These are phyloP conservation scores for Leccinum olivaceopallidum DNA, from an alignment of 768 basidiomycete genomes.

Conservation along the genomic window DNA sequence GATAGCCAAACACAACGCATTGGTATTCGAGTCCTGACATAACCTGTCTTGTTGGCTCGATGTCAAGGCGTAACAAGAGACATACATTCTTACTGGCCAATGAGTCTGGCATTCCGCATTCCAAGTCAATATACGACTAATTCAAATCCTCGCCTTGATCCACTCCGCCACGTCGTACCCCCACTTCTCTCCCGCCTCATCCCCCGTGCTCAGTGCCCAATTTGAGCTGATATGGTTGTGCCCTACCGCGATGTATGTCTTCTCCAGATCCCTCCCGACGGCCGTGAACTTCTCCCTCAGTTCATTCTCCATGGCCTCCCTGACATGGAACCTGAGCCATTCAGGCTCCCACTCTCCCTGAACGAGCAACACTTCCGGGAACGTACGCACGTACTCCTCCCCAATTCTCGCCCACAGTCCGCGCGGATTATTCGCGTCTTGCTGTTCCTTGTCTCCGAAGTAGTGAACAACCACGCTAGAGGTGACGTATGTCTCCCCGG, in stretches of 20 bases:
- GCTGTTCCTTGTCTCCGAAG: conserved; percentile 41
- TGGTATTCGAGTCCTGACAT: no score
- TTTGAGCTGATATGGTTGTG: conserved; percentile 68
- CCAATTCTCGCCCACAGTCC: conserved; percentile 41
- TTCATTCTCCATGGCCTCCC: conserved; percentile 39
- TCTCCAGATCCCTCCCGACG: conserved; percentile 19
- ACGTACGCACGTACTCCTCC: conserved; percentile 32
- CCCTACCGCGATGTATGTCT: conserved; percentile 42
- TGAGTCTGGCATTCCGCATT: conserved; percentile 3
- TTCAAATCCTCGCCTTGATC: conserved; percentile 27
- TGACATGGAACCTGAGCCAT: conserved; percentile 38
- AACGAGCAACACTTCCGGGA: conserved; percentile 51
- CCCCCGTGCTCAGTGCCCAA: conserved; percentile 49
- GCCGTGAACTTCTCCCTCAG: conserved; percentile 38
- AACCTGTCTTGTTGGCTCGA: background rate
- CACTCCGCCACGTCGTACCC: conserved; percentile 45
- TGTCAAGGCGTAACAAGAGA: background rate
- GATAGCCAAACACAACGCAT: background rate
- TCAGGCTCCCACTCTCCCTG: conserved; percentile 56
- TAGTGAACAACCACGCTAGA: conserved; percentile 29
- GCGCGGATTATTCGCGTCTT: conserved; percentile 42
- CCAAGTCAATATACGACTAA: conserved; percentile 3
- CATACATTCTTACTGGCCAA: background rate
- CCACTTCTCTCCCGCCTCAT: conserved; percentile 65
- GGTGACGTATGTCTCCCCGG: conserved; percentile 28